phyloP scores from a whole-genome alignment of 208 protist genomes.

The Kentomonas sorsogonicus region DNA sequence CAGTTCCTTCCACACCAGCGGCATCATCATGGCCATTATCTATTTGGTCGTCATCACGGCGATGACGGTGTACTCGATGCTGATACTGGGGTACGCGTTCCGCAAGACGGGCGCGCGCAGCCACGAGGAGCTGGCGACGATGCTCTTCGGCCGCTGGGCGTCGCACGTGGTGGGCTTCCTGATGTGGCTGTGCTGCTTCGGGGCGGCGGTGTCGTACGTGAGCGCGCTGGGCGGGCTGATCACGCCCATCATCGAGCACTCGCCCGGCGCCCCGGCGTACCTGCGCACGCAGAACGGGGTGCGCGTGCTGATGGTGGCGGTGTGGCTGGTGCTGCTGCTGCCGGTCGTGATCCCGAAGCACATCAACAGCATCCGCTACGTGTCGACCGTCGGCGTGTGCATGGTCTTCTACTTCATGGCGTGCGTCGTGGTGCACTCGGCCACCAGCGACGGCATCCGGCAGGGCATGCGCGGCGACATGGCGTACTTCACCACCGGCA shows the following conservation, averaged over 20 bases:
- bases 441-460: conserved; percentile 26
- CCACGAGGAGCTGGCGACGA: conserved; percentile 46
- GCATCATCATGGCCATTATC: conserved; percentile 51
- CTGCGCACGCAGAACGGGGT: conserved; percentile 27
- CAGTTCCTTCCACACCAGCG: conserved; percentile 38
- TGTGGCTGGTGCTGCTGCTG: conserved; percentile 64
- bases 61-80: conserved; percentile 59
- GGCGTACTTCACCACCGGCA: conserved; percentile 38
- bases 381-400: conserved; percentile 51
- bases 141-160: conserved; percentile 39
- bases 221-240: conserved; percentile 57
- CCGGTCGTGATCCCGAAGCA: conserved; percentile 59
- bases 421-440: conserved; percentile 47
- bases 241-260: conserved; percentile 33
- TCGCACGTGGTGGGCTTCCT: conserved; percentile 70
- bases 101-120: conserved; percentile 42
- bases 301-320: conserved; percentile 26
- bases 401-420: conserved; percentile 74
- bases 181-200: conserved; percentile 55
- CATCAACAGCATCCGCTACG: conserved; percentile 77
- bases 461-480: conserved; percentile 29
- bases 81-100: conserved; percentile 41
- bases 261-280: conserved; percentile 29
- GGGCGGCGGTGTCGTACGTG: conserved; percentile 71
- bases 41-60: conserved; percentile 47